phyloP scores from a whole-genome alignment of 306 rosid genomes.

The Pyrus communis region DNA sequence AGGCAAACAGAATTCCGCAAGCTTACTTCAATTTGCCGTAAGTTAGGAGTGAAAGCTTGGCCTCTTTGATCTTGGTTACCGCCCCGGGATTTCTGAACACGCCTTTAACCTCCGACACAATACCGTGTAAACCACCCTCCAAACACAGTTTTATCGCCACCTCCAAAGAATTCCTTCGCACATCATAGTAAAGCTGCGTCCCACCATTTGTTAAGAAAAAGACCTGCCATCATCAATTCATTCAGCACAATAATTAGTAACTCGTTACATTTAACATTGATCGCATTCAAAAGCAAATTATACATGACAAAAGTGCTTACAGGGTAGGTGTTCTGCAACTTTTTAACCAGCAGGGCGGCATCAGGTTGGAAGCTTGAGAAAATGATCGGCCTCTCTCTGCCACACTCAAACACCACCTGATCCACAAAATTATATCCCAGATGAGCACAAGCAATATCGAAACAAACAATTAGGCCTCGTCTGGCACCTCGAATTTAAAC shows the following conservation, averaged over 20 bases:
- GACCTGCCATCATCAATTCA: slow-evolving; percentile 37
- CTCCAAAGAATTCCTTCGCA: slow-evolving; percentile 80
- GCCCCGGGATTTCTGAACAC: slow-evolving; percentile 69
- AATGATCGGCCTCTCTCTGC: slow-evolving; percentile 40
- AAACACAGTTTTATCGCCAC: slow-evolving; percentile 77
- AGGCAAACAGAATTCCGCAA: background rate
- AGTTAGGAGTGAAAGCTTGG: slow-evolving; percentile 70
- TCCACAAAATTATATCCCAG: background rate
- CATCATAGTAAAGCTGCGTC: slow-evolving; percentile 55
- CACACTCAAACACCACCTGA: slow-evolving; percentile 34
- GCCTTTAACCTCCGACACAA: slow-evolving; percentile 78
- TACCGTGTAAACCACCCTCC: slow-evolving; percentile 80
- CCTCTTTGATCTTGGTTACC: slow-evolving; percentile 57
- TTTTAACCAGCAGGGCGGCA: slow-evolving; percentile 31
- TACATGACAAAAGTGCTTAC: slow-evolving; percentile 12
- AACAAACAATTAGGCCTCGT: too few relatives aligned
- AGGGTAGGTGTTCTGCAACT: slow-evolving; percentile 39
- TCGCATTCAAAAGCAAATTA: background rate
- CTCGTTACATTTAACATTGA: background rate
- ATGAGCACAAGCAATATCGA: background rate
- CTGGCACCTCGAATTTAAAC: too few relatives aligned
- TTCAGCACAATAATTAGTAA: background rate
- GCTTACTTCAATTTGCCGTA: slow-evolving; percentile 80
- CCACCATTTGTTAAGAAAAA: slow-evolving; percentile 94
- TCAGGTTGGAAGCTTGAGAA: slow-evolving; percentile 54